Evolutionary conservation across 306 rosid genomes (phyloP).

Genomic region (Prunus padus): DNA sequence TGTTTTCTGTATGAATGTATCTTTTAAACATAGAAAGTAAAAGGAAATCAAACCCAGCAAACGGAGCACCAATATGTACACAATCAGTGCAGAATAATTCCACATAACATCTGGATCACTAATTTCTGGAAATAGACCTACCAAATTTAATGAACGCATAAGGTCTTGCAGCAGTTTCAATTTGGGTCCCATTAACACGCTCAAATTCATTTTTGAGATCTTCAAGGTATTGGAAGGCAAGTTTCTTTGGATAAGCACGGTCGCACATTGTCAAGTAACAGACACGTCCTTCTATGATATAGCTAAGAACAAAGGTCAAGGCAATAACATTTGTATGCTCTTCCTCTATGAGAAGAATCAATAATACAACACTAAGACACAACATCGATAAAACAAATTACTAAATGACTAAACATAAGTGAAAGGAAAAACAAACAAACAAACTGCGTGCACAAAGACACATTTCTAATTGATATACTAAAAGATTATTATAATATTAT

Average conservation of each 20-base stretch:
- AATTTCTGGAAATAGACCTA: constrained; percentile 31
- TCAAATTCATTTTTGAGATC: constrained; percentile 96
- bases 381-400: constrained; percentile 9
- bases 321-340: constrained; percentile 26
- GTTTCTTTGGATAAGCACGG: constrained; percentile 97
- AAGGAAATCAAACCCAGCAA: constrained; percentile 28
- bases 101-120: neutral
- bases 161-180: constrained; percentile 99
- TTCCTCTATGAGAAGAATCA: constrained; percentile 15
- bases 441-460: neutral
- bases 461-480: no score
- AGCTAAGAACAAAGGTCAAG: constrained; percentile 70
- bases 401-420: neutral
- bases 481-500: neutral
- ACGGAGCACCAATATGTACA: neutral
- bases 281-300: constrained; percentile 91
- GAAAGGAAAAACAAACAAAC: neutral
- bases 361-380: neutral
- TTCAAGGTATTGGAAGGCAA: constrained; percentile 98
- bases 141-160: constrained; percentile 99
- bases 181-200: constrained; percentile 85
- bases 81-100: constrained; percentile 10
- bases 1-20: constrained; percentile 92
- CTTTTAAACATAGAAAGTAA: constrained; percentile 46
- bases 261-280: constrained; percentile 99